Evolutionary conservation across 257 asterid species (phyloP).

Genomic region (Haberlea rhodopensis): DNA sequence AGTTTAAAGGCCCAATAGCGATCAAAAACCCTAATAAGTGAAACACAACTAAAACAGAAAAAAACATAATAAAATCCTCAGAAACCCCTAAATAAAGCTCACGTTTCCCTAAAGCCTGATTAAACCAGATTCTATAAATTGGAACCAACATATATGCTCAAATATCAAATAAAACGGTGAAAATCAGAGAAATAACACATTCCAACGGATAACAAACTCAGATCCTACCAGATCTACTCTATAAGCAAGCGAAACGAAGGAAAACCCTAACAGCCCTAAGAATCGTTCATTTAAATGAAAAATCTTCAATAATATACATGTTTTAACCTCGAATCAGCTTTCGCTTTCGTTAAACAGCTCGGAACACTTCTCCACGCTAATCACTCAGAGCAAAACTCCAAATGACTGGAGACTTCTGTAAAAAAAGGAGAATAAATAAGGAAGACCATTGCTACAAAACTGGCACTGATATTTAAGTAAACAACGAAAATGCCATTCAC

Average conservation of each 20-base stretch:
- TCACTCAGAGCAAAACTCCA: conserved; percentile 6
- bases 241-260: not conserved
- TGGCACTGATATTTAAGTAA: conserved; percentile 1
- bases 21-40: not conserved
- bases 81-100: not conserved
- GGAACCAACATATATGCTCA: not conserved
- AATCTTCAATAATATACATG: not conserved
- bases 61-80: not conserved
- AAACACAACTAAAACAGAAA: not conserved
- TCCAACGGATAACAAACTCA: not conserved
- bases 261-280: not conserved
- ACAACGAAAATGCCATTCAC: conserved; percentile 28
- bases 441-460: not conserved
- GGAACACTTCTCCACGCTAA: not conserved
- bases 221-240: not conserved
- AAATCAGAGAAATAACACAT: not conserved
- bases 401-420: too few species aligned
- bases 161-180: conserved; percentile 9
- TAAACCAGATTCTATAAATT: not conserved
- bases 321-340: not conserved
- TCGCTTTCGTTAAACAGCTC: not conserved
- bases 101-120: not conserved
- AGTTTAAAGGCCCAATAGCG: not conserved
- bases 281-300: not conserved
- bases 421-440: not conserved